Evolutionary conservation across 139 green algal genomes (phyloP).

Genomic region (Microglena sp.): DNA sequence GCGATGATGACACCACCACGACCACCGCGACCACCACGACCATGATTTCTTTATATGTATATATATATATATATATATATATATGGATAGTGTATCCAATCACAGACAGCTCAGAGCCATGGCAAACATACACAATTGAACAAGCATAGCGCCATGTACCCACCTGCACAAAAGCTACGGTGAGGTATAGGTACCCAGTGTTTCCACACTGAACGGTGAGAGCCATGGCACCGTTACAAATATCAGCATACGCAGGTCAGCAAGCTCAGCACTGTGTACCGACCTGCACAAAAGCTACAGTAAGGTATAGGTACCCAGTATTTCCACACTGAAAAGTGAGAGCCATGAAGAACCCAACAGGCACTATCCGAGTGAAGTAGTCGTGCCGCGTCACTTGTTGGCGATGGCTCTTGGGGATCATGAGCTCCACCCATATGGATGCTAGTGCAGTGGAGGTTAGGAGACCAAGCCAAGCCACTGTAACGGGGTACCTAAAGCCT

Average conservation of each 20-base stretch:
- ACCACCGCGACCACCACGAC: too few relatives aligned
- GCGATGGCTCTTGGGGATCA: not conserved
- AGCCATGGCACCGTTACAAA: too few relatives aligned
- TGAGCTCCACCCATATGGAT: not conserved
- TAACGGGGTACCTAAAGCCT: slow-evolving; percentile 26
- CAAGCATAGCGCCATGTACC: not conserved
- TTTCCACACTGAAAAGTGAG: slow-evolving; percentile 21
- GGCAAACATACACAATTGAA: not conserved
- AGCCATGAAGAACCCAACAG: slow-evolving; percentile 33
- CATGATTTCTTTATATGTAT: too few relatives aligned
- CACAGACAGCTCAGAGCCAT: not conserved
- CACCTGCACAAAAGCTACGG: not conserved
- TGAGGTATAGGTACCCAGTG: too few relatives aligned
- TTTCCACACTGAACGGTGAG: too few relatives aligned
- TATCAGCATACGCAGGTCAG: not conserved
- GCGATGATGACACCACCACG: too few relatives aligned
- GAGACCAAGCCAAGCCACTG: slow-evolving; percentile 28
- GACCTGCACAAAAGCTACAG: slow-evolving; percentile 78
- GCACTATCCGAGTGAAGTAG: slow-evolving; percentile 21
- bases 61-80: too few relatives aligned
- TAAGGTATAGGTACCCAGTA: slow-evolving; percentile 62
- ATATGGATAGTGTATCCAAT: too few relatives aligned
- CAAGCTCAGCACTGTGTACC: not conserved
- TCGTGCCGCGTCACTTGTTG: slow-evolving; percentile 3
- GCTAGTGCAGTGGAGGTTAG: slow-evolving; percentile 13